phyloP scores from a whole-genome alignment of 345 rosid genomes.

The Populus pruinosa region DNA sequence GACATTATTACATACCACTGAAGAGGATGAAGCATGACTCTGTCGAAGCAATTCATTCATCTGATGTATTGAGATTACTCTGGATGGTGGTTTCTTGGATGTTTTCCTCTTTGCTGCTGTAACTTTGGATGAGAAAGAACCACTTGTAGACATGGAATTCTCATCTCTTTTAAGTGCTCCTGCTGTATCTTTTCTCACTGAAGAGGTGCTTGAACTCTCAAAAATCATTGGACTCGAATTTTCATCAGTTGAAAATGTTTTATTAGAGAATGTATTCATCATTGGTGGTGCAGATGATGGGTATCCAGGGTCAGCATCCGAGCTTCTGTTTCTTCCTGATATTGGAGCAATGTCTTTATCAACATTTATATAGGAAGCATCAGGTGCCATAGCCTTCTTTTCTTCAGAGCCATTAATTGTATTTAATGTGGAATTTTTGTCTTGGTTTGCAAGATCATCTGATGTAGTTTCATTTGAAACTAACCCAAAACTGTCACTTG shows the following conservation, averaged over 20 bases:
- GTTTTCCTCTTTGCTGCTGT: slow-evolving; percentile 18
- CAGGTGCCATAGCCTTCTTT: slow-evolving; percentile 1
- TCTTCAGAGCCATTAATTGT: slow-evolving; percentile 16
- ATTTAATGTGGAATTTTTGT: slow-evolving; percentile 8
- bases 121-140: neutral
- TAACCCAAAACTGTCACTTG: slow-evolving; percentile 12
- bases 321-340: slow-evolving; percentile 15
- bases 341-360: slow-evolving; percentile 11
- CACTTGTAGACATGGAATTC: neutral
- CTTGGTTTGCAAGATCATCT: slow-evolving; percentile 2
- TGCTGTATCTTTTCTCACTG: slow-evolving; percentile 18
- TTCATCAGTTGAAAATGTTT: slow-evolving; percentile 11
- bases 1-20: slow-evolving; percentile 43
- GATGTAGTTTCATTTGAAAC: neutral
- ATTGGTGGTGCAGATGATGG: slow-evolving; percentile 26
- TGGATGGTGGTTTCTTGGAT: slow-evolving; percentile 26
- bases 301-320: slow-evolving; percentile 14
- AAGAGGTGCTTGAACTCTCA: slow-evolving; percentile 10
- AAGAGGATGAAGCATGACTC: slow-evolving; percentile 40
- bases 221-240: neutral
- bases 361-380: neutral
- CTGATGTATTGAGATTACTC: slow-evolving; percentile 50
- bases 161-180: neutral
- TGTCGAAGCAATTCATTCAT: slow-evolving; percentile 56
- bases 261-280: slow-evolving; percentile 13